Evolutionary conservation across 345 rosid genomes (phyloP).

Genomic region (Triadica sebifera): DNA sequence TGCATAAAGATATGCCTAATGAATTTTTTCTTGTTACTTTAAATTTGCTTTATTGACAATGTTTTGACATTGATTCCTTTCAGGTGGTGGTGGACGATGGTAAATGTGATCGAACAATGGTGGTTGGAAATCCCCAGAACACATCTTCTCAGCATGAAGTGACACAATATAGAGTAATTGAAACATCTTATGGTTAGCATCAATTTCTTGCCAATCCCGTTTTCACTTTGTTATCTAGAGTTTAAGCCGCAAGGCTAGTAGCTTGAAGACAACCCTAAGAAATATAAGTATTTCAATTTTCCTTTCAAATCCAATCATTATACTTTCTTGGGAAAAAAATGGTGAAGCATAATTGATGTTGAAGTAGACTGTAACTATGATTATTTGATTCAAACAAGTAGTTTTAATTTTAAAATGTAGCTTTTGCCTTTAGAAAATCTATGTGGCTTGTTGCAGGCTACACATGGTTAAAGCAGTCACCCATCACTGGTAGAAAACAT

Average conservation of each 20-base stretch:
- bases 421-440: not conserved
- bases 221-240: not conserved
- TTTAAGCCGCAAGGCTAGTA: not conserved
- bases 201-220: constrained; percentile 2
- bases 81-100: constrained; percentile 56
- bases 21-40: too few relatives aligned
- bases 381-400: not conserved
- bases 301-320: not conserved
- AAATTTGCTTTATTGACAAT: too few relatives aligned
- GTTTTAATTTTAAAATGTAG: not conserved
- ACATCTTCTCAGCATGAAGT: constrained; percentile 71
- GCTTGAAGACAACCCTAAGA: not conserved
- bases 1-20: too few relatives aligned
- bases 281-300: not conserved
- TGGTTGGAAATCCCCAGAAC: constrained; percentile 42
- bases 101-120: constrained; percentile 83
- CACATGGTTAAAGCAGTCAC: constrained; percentile 79
- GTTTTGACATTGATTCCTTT: too few relatives aligned
- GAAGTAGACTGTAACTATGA: not conserved
- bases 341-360: not conserved
- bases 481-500: constrained; percentile 95
- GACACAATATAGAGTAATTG: constrained; percentile 74
- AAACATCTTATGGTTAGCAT: constrained; percentile 62
- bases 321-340: not conserved
- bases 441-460: constrained; percentile 50